Conservation (phyloP, 495 filamentous ascomycete species). For the Penicillium pancosmium region DNA sequence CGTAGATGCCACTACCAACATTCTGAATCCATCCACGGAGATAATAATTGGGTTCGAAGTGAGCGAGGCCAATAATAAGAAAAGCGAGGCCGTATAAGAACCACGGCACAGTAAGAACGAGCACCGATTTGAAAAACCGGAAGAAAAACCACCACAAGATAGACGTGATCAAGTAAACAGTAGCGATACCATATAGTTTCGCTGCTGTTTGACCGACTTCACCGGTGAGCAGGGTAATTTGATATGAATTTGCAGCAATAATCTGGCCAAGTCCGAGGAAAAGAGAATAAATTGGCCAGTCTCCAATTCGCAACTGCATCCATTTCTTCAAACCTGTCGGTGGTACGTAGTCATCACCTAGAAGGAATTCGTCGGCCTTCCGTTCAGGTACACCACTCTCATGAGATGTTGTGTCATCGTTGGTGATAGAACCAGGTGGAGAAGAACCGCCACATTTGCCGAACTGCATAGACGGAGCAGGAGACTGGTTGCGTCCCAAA, state of each 20-base stretch:
- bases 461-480: conserved; percentile 44
- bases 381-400: conserved; percentile 37
- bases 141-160: conserved; percentile 69
- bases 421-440: conserved; percentile 38
- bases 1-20: conserved; percentile 49
- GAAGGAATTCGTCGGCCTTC: conserved; percentile 57
- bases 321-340: conserved; percentile 64
- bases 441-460: conserved; percentile 37
- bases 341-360: conserved; percentile 65
- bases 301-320: conserved; percentile 51
- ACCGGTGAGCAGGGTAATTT: conserved; percentile 70
- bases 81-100: conserved; percentile 68
- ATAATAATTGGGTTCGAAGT: conserved; percentile 48
- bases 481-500: conserved; percentile 49
- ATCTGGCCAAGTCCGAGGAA: conserved; percentile 68
- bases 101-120: conserved; percentile 62
- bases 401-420: conserved; percentile 40
- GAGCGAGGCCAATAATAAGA: conserved; percentile 66
- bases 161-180: conserved; percentile 63
- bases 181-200: conserved; percentile 68
- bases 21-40: conserved; percentile 55
- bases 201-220: conserved; percentile 62
- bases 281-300: conserved; percentile 76
- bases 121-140: conserved; percentile 62
- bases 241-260: conserved; percentile 72